Base-by-base conservation (phyloP, 2,329 filamentous ascomycete species). In the Trichoderma pleuroti region DNA sequence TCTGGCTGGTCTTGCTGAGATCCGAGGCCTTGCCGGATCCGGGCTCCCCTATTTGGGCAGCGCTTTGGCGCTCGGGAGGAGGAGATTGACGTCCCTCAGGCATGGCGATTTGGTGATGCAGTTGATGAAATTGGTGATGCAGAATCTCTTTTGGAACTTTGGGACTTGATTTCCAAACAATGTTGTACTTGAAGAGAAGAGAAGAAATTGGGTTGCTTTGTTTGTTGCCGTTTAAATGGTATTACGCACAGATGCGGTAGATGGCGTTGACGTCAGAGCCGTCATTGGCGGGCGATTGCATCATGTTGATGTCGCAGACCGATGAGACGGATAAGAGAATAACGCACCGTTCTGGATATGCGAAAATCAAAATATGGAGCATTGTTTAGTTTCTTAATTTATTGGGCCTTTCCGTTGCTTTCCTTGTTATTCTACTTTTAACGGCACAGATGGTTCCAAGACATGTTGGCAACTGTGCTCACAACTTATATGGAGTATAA, bases 41-140 rank as follows among this genome's bases (percentile, higher is more conserved):
- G 2, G 89, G 78, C 9, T 87, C 87, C 73, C 87, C 82, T 71
- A 88, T 81, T 83, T 96, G 93, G 69, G 84, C 81, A 72, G 87
- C 90, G 46, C 85, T 83, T 82, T 93, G 92, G 74, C 80, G 78
- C 83, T 92, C 89, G 32, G 92, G 92, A 66, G 90, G 83, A 73
- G 93, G 94, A 36, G 93, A 97, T 82, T 97, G 87, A 78, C 90
- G 90, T 80, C 92, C 92, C 81, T 87, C 81, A 77, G 92, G 90
- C 91, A 93, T 93, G 77, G 74, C 89, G 74, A 72, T 80, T 36
- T 34, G 16, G 28, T 60, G 39, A 10, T 42, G 14, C 12, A 14
- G 46, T 49, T 64, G 34, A 59, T 59, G 4, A 9, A 14, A 3
- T 14, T 34, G 34, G 42, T 70, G 10, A 11, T 24, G n/a, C 24